Evolutionary conservation across 306 rosid genomes (phyloP), one percentile per base, ranked within the genome.

Genomic region (Abrus pulchellus): DNA sequence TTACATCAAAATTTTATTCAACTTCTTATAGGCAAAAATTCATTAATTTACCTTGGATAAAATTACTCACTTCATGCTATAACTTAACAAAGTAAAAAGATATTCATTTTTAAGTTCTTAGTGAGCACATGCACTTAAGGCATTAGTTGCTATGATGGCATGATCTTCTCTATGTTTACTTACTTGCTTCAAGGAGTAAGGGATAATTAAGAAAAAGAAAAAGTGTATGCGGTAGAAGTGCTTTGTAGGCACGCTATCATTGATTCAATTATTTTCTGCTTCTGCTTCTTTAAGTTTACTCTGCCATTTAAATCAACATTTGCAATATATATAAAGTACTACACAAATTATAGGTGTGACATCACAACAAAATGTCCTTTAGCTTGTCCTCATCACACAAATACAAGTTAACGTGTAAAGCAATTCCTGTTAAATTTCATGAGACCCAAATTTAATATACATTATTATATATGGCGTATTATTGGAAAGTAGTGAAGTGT

Each of bases 181-280:
- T 67, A 67, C 10, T 20, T 20, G 20, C 14, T 53, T 33, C 29
- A 1, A 43, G 74, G 50, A 33, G 57, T 68, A 82, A 5, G n/a
- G 32, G 10, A 57, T 34, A 12, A 68, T 43, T 36, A 3, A 47
- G 38, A 2, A 36, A 27, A 34, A 3, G 12, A 30, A 6, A 20
- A 59, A 33, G 53, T 56, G 29, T 36, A 32, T 20, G 9, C 68
- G 72, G 8, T 68, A 14, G 85, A 82, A 71, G 79, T 32, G 72
- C 70, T 77, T 83, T 20, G n/a, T 69, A 33, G 79, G 83, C 83
- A 83, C 83, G 76, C 83, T 32, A 76, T 56, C 64, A 28, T 44
- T 33, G 61, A 43, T 74, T 68, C 81, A 61, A 50, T 67, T 13
- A 9, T 67, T 84, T 79, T 74, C 38, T 78, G 27, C 69, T 72